These are phyloP conservation scores for Sisymbrium altissimum DNA, from an alignment of 345 rosid species.

Conservation along the genomic window DNA sequence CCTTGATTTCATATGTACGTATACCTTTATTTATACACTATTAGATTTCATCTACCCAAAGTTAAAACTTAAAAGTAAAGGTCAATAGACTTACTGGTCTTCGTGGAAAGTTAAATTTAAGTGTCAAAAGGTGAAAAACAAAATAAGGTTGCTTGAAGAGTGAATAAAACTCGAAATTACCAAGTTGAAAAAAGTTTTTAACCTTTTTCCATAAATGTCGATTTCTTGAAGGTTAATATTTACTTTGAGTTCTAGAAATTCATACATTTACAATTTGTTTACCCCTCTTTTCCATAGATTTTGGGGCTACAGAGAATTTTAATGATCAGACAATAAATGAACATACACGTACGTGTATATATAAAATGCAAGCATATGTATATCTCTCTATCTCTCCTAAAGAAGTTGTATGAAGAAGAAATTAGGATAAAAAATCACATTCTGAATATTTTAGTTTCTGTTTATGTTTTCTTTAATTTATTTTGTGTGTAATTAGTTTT, in stretches of 20 bases:
- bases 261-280: slow-evolving; percentile 14
- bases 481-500: neutral
- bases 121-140: slow-evolving; percentile 22
- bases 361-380: neutral
- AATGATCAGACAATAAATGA: slow-evolving; percentile 20
- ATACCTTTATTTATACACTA: neutral
- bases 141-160: slow-evolving; percentile 28
- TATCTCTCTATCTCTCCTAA: neutral
- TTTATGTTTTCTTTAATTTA: neutral
- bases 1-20: neutral
- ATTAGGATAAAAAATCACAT: neutral
- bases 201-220: slow-evolving; percentile 20
- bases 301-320: slow-evolving; percentile 24
- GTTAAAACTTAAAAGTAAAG: neutral
- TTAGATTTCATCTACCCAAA: neutral
- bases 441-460: neutral
- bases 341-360: neutral
- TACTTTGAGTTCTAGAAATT: slow-evolving; percentile 28
- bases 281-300: slow-evolving; percentile 28
- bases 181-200: slow-evolving; percentile 17
- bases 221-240: slow-evolving; percentile 30
- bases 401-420: neutral
- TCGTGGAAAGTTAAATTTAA: slow-evolving; percentile 23
- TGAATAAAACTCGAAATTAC: slow-evolving; percentile 11
- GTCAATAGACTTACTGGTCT: neutral